Conservation (phyloP, 805 yeast species). For the Starmerella scarabaei region DNA sequence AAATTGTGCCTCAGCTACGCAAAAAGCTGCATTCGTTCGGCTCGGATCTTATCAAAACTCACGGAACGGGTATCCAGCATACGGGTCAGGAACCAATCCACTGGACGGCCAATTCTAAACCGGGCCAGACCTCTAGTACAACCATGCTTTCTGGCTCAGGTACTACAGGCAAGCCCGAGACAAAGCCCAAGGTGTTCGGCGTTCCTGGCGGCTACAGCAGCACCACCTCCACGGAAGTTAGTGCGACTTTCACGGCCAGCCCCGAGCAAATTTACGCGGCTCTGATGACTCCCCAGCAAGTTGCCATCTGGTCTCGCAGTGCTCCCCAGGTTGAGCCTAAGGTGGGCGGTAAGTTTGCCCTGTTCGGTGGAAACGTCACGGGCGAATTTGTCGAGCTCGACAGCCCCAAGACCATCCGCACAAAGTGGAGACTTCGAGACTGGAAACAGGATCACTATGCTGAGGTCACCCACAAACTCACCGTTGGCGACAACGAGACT, state of each 20-base stretch:
- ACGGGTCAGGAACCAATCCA: conserved; percentile 30
- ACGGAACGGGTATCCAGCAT: conserved; percentile 81
- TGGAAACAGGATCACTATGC: conserved; percentile 87
- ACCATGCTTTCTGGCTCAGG: neutral
- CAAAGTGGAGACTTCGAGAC: conserved; percentile 75
- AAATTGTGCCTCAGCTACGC: conserved; percentile 61
- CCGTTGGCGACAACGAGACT: conserved; percentile 77
- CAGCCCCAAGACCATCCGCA: conserved; percentile 46
- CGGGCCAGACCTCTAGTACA: conserved; percentile 12
- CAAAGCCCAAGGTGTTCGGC: conserved; percentile 9
- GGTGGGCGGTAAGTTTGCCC: conserved; percentile 49
- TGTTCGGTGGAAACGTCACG: conserved; percentile 78
- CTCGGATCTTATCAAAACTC: conserved; percentile 52
- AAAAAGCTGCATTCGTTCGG: conserved; percentile 53
- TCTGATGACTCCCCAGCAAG: conserved; percentile 59
- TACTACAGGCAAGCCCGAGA: neutral
- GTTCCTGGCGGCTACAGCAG: conserved; percentile 55
- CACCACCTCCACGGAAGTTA: conserved; percentile 64
- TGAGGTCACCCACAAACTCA: conserved; percentile 47
- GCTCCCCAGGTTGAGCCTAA: conserved; percentile 43
- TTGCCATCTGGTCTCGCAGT: conserved; percentile 85
- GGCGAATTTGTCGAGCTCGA: conserved; percentile 55
- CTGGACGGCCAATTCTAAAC: conserved; percentile 14
- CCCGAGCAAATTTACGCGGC: conserved; percentile 77
- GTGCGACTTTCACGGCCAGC: conserved; percentile 71